Base-by-base conservation (phyloP, 2,329 filamentous ascomycete genomes). In the Fonsecaea monophora region DNA sequence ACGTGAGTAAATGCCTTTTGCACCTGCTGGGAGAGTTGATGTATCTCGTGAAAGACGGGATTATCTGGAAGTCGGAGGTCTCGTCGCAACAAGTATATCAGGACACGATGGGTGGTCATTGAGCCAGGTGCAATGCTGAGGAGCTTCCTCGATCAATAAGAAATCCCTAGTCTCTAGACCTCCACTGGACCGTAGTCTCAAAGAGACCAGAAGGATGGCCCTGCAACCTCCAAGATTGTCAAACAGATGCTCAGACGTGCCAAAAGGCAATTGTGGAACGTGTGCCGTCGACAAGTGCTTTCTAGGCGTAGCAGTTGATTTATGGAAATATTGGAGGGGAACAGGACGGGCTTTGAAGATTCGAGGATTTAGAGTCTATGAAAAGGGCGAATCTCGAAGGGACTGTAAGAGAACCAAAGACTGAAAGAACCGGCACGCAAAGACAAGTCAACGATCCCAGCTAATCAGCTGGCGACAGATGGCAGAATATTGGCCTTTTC, bases 1-100 rank as follows among this genome's bases (percentile, higher is more conserved):
- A 94, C 76, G 74, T 94, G 90, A 1, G 89, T 91, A 78, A 77
- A 75, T 66, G 79, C 77, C 37, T 74, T 74, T 69, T 82, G 71
- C 21, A 77, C 70, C 80, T 86, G 66, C 80, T 80, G 58, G 85
- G 80, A 73, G 78, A 83, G 69, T n/a, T 76, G 76, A 32, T 80
- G 78, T 6, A 84, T 77, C 66, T 84, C 81, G 74, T 92, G 83
- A 21, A 94, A 83, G 50, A 93, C 83, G 0, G 90, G 90, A 73
- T 94, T 94, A 77, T 94, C 91, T 34, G 86, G 82, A 32, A 91
- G 82, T 67, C 92, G 89, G 21, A 93, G 82, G 75, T 94, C 92
- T 71, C 89, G 87, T 53, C 91, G 87, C 40, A 94, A 77, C 25
- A 94, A 77, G 74, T 92, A 93, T 63, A 94, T 82, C 60, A 93